Evolutionary conservation across 441 rosid genomes (phyloP), one percentile per base, ranked within the genome.

Genomic region (Adansonia gregorii): DNA sequence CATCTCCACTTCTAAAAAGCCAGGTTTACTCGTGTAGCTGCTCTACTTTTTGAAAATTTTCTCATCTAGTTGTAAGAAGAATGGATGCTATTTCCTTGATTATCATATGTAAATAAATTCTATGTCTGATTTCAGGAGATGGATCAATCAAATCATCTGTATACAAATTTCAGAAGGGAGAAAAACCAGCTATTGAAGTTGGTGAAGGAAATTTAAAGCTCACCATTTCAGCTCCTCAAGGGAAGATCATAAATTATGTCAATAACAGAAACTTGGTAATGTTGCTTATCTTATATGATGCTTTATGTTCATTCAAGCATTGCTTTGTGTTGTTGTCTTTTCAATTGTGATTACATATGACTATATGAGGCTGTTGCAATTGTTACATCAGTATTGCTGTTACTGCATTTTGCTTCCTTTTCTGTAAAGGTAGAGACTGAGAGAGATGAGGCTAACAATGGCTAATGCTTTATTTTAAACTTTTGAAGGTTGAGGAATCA

Each of bases 201-300:
- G 99, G 99, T 76, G 90, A 86, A 72, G 97, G 93, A 79, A 82
- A 89, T 86, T 74, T 95, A 80, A 95, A 86, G 91, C 95, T 95
- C 72, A 79, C 84, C n/a, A 82, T 88, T 77, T 84, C 93, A 67
- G 76, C 86, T 41, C 79, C 82, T 78, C 81, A 80, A 69, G 87
- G 85, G 79, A 87, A 85, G 75, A 60, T 58, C 46, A 63, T 80
- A 77, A 88, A 82, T 65, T 95, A 95, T 84, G 48, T 84, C 65
- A 94, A 94, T 84, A 85, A 81, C 72, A 87, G 87, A 83, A 94
- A 77, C 81, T 82, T 72, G 80, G 99, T 95, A 64, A 22, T 67
- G 14, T 15, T n/a, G 49, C 41, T 54, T 43, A 61, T 74, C 41
- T 54, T 43, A 61, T 74, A 58, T 78, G 45, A 31, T 76, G 72